Base-by-base conservation (phyloP, 2,329 filamentous ascomycete species). In the Davidsoniella eucalypti region DNA sequence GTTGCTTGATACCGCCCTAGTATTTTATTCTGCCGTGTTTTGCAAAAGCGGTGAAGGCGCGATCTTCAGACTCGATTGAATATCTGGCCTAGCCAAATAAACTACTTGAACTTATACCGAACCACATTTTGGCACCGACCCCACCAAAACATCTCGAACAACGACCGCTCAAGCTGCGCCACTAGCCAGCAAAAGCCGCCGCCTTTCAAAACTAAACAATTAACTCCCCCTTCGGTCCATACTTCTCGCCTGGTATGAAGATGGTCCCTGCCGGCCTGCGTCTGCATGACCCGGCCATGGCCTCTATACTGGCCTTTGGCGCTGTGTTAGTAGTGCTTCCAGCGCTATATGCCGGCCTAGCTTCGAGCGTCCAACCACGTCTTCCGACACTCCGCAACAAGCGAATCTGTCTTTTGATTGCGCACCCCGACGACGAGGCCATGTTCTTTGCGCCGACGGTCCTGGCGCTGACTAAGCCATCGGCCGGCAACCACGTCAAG, bases 391-490 rank as follows among this genome's bases (percentile, higher is more conserved):
- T 95, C 55, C 72, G 71, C 58, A 82, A 86, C 68, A 93, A 94
- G 72, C 80, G 85, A 60, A 87, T 98, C 61, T 84, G 85, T 62
- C 75, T 98, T 49, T 72, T 98, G 50, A 96, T 98, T 60, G 92
- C 92, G 18, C 92, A 98, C 67, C 92, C 92, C 0, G 92, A 98
- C 66, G 92, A 98, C 61, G 92, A 98, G 69, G 92, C 90, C 64
- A 98, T 98, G 92, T 98, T 98, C 72, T 98, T 98, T 67, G 80
- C 87, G 55, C 92, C 92, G 0, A 84, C 87, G 0, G 72, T 96
- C 12, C 73, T 93, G 58, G 80, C 84, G n/a, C 75, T 98, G 52
- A 90, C 87, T 16, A 72, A 76, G 12, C 86, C 87, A 3, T 77
- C 80, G 53, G 72, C 82, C 17, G 84, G 85, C 3, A 96, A 98